These are phyloP conservation scores for Tetrahymena borealis DNA, from an alignment of 73 alveolate genomes.

Conservation along the genomic window DNA sequence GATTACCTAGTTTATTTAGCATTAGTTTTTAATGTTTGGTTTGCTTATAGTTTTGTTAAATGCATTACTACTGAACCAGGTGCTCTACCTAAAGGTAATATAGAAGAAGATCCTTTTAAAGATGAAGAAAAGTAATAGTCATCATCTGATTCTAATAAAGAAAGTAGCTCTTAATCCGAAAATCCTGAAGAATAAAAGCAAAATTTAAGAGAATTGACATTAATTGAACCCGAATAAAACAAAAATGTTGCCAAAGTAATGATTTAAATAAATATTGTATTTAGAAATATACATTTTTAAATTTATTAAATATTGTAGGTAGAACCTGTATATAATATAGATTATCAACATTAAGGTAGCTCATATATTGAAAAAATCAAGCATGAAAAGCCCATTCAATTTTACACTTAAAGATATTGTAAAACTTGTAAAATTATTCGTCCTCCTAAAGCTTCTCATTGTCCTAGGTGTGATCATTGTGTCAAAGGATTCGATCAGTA, in stretches of 20 bases:
- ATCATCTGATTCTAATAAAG: neutral
- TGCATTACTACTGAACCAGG: slow-evolving; percentile 14
- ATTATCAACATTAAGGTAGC: neutral
- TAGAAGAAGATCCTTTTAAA: neutral
- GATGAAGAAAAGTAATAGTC: neutral
- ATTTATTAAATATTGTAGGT: neutral
- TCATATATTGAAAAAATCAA: neutral
- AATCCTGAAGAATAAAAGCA: neutral
- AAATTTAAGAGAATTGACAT: neutral
- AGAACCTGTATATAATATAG: neutral
- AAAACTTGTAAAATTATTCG: slow-evolving; percentile 80
- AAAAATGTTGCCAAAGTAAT: neutral
- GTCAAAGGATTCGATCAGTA: slow-evolving; percentile 85
- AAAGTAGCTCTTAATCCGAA: neutral
- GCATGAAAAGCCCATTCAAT: neutral
- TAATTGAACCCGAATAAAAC: neutral
- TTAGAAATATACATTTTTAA: neutral
- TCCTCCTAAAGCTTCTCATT: slow-evolving; percentile 94
- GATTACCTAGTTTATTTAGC: neutral
- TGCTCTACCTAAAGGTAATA: slow-evolving; percentile 6
- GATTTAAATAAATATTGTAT: neutral
- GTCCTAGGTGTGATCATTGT: slow-evolving; percentile 91
- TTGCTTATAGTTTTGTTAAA: neutral
- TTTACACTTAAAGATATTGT: slow-evolving; percentile 58
- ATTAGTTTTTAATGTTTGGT: neutral